These are phyloP conservation scores for Vicia sativa DNA, from an alignment of 306 rosid species.

Conservation along the genomic window DNA sequence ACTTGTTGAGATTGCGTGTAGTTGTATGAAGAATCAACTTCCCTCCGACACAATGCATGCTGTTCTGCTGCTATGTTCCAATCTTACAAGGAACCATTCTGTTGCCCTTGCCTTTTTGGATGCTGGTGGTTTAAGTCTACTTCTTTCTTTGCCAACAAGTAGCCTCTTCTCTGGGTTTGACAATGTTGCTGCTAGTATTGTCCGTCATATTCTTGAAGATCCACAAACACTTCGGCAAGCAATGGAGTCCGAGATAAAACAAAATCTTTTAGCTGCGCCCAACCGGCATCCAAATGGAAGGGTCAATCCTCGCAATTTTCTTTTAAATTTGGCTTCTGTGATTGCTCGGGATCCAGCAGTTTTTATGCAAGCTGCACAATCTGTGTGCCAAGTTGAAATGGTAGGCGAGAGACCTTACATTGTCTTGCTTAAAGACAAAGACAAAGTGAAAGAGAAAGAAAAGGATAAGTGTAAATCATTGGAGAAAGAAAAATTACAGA, in stretches of 20 bases:
- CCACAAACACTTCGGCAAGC: conserved; percentile 99
- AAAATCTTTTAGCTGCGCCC: conserved; percentile 67
- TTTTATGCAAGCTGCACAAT: conserved; percentile 93
- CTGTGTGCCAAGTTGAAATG: conserved; percentile 97
- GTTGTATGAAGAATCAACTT: conserved; percentile 86
- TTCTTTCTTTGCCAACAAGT: conserved; percentile 91
- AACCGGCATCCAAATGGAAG: conserved; percentile 90
- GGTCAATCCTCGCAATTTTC: conserved; percentile 82
- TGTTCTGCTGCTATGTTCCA: conserved; percentile 88
- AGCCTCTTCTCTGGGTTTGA: conserved; percentile 98
- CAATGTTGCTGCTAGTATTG: conserved; percentile 88
- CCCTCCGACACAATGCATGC: conserved; percentile 96
- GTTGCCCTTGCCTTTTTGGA: conserved; percentile 85
- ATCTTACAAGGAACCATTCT: conserved; percentile 85
- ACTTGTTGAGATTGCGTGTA: conserved; percentile 89
- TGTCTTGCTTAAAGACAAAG: conserved; percentile 88
- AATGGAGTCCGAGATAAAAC: conserved; percentile 96
- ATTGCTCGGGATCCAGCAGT: conserved; percentile 86
- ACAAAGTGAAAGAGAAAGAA: conserved; percentile 85
- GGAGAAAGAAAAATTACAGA: conserved; percentile 74
- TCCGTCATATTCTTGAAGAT: conserved; percentile 97
- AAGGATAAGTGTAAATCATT: conserved; percentile 69
- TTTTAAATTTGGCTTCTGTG: conserved; percentile 82
- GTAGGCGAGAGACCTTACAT: conserved; percentile 89
- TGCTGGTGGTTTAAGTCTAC: conserved; percentile 83